These are phyloP conservation scores for Globisporangium parvum DNA, from an alignment of 352 stramenopile genomes.

Conservation along the genomic window DNA sequence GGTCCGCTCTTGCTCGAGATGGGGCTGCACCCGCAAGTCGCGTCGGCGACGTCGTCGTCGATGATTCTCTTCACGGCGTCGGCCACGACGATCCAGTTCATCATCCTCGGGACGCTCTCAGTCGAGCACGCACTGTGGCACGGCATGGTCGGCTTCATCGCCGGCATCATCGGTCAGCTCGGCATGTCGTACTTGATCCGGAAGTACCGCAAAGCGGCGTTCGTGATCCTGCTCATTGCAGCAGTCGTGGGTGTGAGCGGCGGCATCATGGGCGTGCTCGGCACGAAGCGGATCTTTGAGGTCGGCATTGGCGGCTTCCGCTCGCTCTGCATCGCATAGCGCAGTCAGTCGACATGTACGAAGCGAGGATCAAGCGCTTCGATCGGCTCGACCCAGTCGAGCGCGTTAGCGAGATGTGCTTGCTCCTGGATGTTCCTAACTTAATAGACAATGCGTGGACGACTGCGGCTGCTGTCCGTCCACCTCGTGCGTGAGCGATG, in stretches of 20 bases:
- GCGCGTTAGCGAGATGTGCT: background rate
- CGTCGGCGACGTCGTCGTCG: slow-evolving; percentile 83
- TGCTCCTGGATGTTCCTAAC: too few relatives aligned
- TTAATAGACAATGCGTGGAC: too few relatives aligned
- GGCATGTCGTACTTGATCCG: slow-evolving; percentile 89
- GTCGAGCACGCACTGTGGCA: slow-evolving; percentile 89
- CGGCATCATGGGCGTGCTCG: slow-evolving; percentile 66
- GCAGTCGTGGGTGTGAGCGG: slow-evolving; percentile 68
- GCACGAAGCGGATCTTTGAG: slow-evolving; percentile 40
- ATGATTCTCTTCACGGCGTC: slow-evolving; percentile 95
- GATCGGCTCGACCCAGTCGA: background rate
- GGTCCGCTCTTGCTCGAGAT: slow-evolving; percentile 88
- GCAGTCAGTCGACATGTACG: background rate
- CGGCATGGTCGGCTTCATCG: slow-evolving; percentile 88
- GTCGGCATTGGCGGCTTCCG: slow-evolving; percentile 74
- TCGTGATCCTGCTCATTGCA: slow-evolving; percentile 76
- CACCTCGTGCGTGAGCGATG: too few relatives aligned
- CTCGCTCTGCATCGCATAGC: slow-evolving; percentile 43
- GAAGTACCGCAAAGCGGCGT: slow-evolving; percentile 82
- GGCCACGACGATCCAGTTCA: slow-evolving; percentile 93
- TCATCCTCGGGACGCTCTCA: slow-evolving; percentile 90
- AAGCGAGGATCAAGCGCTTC: background rate
- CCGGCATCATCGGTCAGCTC: slow-evolving; percentile 89
- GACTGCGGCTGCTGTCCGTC: too few relatives aligned
- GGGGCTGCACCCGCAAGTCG: slow-evolving; percentile 82